phyloP scores from a whole-genome alignment of 2,329 filamentous ascomycete species.

The Cadophora sp. region DNA sequence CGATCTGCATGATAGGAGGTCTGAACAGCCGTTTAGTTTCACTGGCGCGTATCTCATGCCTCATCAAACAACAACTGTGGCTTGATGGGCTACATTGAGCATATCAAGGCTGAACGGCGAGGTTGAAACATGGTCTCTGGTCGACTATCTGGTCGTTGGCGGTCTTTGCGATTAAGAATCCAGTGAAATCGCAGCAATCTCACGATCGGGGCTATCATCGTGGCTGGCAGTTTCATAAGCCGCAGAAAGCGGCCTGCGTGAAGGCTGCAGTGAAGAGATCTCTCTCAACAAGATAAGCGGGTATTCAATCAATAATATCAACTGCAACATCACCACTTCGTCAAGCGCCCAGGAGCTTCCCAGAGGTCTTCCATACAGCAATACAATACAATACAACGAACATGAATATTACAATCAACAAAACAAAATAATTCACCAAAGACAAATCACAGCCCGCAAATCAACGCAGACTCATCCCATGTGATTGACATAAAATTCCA shows the following conservation, averaged over 20 bases:
- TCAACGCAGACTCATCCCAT: background rate
- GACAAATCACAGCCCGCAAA: background rate
- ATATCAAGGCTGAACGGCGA: background rate
- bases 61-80: background rate
- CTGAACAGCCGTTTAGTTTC: conserved; percentile 4
- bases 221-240: background rate
- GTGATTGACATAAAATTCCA: background rate
- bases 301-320: background rate
- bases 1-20: background rate
- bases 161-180: background rate
- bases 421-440: background rate
- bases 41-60: background rate
- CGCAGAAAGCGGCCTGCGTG: background rate
- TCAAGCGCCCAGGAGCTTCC: too few species aligned
- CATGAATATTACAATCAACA: background rate
- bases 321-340: too few species aligned
- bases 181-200: background rate
- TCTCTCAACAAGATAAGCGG: too few species aligned
- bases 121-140: background rate
- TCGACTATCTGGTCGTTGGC: background rate
- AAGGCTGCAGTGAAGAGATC: background rate
- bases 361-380: background rate
- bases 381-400: background rate
- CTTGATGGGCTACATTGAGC: background rate
- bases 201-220: too few species aligned